Evolutionary conservation across 2,329 filamentous ascomycete genomes (phyloP), one percentile per base, ranked within the genome.

Genomic region (Cadophora sp.): DNA sequence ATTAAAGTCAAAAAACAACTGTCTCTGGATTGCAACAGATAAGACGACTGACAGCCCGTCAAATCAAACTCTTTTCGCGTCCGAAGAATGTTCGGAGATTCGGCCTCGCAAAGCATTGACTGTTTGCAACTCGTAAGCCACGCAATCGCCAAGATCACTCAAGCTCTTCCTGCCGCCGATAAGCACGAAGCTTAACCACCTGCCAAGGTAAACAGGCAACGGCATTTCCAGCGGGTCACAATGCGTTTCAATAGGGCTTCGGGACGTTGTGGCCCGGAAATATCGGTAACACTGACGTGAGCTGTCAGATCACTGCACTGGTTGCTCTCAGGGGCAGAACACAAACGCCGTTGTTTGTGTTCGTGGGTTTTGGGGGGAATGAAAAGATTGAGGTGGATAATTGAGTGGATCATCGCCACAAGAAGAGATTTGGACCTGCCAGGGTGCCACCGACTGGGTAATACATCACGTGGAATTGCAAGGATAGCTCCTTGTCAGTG

Each of bases 111-210:
- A 29, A 53, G 16, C 50, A 29, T 16, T 29, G 6, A 43, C 40
- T 43, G 16, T 19, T 19, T 6, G 40, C 40, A 19, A 16, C 12
- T 14, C 40, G 40, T 27, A 53, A 53, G 50, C 50, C 50, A 53
- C 50, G 50, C 50, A 53, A 53, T 53, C 50, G 50, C 50, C 24
- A 53, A 53, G 50, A 12, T 24, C 50, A 27, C 12, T 27, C 50
- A 53, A 53, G 50, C 50, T 53, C 50, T 4, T 53, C 50, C 22
- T 53, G 11, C 50, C 12, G 11, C 50, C 12, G 50, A 27, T 53
- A 53, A 53, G 50, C 50, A 27, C 50, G 12, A 53, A 53, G 50
- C 50, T 53, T 53, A 53, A 53, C 50, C 50, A 53, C 50, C 50
- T 53, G 50, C 50, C 50, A 53, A 27, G 50, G 29, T 29, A 16